phyloP scores from a whole-genome alignment of 1,139 yeast species.

The Candida tunisiensis region DNA sequence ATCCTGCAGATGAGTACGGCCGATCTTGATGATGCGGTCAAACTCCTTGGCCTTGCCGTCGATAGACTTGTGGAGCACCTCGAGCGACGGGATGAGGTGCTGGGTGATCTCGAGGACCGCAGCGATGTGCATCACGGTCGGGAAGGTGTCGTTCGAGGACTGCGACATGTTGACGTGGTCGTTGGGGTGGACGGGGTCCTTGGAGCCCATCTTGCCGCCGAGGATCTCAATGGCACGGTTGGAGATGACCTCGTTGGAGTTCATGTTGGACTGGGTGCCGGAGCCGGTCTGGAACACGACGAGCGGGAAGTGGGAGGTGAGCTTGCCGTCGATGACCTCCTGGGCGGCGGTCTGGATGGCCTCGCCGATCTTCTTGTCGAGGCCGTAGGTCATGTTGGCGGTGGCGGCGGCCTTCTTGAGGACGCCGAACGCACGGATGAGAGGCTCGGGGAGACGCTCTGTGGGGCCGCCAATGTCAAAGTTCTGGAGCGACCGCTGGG shows the following conservation, averaged over 20 bases:
- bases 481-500: slow-evolving; percentile 75
- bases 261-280: slow-evolving; percentile 98
- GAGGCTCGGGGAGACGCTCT: slow-evolving; percentile 83
- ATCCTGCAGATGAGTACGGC: slow-evolving; percentile 97
- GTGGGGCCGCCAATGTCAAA: slow-evolving; percentile 92
- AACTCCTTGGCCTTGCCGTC: slow-evolving; percentile 70
- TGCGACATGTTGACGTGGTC: slow-evolving; percentile 98
- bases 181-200: slow-evolving; percentile 91
- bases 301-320: slow-evolving; percentile 88
- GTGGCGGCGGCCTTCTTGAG: slow-evolving; percentile 91
- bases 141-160: slow-evolving; percentile 94
- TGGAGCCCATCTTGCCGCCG: slow-evolving; percentile 85
- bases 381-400: slow-evolving; percentile 72
- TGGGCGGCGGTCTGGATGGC: slow-evolving; percentile 92
- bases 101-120: slow-evolving; percentile 79
- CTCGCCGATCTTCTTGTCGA: slow-evolving; percentile 66
- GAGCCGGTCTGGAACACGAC: slow-evolving; percentile 98
- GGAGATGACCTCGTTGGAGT: slow-evolving; percentile 95
- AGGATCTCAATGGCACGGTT: slow-evolving; percentile 93
- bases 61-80: slow-evolving; percentile 60
- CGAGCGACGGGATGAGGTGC: slow-evolving; percentile 64
- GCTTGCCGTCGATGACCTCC: slow-evolving; percentile 84
- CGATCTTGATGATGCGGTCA: slow-evolving; percentile 80
- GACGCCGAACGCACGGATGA: slow-evolving; percentile 82
- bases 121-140: slow-evolving; percentile 99